A percentile compares a stretch with the other conserved stretches of the same genome.
Evolutionary conservation across 805 yeast genomes (phyloP).

Genomic region (Yarrowia osloensis): DNA sequence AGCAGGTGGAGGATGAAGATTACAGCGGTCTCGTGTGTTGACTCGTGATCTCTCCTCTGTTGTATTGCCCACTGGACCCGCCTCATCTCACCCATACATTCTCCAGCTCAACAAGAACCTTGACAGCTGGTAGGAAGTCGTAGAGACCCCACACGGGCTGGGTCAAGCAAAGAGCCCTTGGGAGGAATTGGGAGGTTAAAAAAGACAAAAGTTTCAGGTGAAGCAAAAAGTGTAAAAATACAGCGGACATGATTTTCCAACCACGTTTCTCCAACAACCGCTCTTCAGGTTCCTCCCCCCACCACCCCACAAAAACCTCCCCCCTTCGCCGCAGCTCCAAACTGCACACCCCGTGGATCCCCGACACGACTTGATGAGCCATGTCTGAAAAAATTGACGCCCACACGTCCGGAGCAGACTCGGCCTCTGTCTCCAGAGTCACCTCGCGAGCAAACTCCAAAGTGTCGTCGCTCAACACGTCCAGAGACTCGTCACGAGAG

Average conservation of each 20-base stretch:
- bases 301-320: not conserved
- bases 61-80: too few species aligned
- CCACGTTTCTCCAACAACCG: conserved; percentile 11
- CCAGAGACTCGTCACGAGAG: conserved; percentile 20
- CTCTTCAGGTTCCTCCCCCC: not conserved
- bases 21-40: too few species aligned
- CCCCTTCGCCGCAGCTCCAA: not conserved
- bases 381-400: conserved; percentile 28
- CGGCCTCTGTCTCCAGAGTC: conserved; percentile 20
- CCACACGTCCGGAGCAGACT: conserved; percentile 21
- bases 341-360: not conserved
- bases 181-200: not conserved
- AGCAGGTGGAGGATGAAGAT: too few species aligned
- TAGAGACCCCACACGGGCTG: not conserved
- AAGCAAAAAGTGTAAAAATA: not conserved
- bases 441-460: conserved; percentile 22
- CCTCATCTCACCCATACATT: not conserved
- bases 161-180: not conserved
- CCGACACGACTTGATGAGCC: conserved; percentile 17
- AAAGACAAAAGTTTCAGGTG: not conserved
- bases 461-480: conserved; percentile 12
- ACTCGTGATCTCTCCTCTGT: too few species aligned
- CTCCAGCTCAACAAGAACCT: conserved; percentile 5
- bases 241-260: not conserved
- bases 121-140: not conserved